Percentiles rank a stretch among this genome's conserved stretches.
Conservation (phyloP, 2,329 filamentous ascomycete genomes). For the Falciphora oryzae region DNA sequence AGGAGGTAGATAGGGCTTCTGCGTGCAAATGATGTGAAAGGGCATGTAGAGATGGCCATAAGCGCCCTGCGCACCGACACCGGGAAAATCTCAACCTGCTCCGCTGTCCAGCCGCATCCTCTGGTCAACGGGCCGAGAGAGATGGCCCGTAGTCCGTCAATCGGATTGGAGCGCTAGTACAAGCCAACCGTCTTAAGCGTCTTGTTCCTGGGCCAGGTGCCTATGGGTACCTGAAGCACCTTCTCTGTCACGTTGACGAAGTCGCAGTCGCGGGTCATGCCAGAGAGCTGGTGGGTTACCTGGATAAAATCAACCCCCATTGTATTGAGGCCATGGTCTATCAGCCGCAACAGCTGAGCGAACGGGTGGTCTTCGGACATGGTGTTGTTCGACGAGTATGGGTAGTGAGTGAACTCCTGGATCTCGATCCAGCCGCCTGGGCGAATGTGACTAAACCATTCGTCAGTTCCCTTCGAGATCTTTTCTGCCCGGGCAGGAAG, state of each 20-base stretch:
- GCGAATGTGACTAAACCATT: conserved; percentile 18
- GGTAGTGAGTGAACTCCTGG: conserved; percentile 20
- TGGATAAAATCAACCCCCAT: conserved; percentile 25
- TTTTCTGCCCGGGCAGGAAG: no score
- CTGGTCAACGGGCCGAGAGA: conserved; percentile 32
- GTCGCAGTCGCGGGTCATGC: conserved; percentile 20
- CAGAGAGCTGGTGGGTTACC: background rate
- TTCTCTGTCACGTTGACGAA: conserved; percentile 16
- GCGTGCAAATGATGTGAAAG: conserved; percentile 32
- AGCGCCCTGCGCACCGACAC: conserved; percentile 35
- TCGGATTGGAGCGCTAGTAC: conserved; percentile 18
- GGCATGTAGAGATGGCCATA: conserved; percentile 35
- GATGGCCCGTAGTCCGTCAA: conserved; percentile 34
- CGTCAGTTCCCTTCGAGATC: no score
- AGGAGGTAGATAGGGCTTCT: conserved; percentile 25
- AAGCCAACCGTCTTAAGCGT: conserved; percentile 10
- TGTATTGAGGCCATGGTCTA: conserved; percentile 25
- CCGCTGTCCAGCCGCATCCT: conserved; percentile 33
- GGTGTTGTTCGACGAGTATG: background rate
- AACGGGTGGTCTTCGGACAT: background rate
- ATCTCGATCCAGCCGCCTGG: conserved; percentile 39
- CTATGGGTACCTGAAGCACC: conserved; percentile 18
- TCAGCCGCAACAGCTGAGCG: conserved; percentile 35
- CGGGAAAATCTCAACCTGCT: conserved; percentile 39
- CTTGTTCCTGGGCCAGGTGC: conserved; percentile 19